These are phyloP conservation scores for Hemileccinum rubropunctum DNA, from an alignment of 768 basidiomycete species.

Conservation along the genomic window DNA sequence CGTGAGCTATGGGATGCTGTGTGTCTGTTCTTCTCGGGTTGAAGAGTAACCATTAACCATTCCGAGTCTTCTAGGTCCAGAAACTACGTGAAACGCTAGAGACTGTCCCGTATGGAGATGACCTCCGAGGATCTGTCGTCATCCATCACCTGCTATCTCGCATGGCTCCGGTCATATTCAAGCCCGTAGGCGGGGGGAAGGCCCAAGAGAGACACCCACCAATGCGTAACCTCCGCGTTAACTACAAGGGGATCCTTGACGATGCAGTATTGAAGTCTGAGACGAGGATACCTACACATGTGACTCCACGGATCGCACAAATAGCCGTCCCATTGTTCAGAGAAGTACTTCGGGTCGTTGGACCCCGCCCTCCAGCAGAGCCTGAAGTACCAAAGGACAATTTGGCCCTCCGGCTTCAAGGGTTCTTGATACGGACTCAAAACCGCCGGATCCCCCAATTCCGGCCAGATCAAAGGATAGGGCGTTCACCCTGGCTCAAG, in stretches of 20 bases:
- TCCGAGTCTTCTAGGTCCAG: constrained; percentile 16
- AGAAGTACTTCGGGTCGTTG: constrained; percentile 55
- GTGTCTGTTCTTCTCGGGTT: neutral
- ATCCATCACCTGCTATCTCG: constrained; percentile 18
- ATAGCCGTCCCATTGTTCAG: constrained; percentile 52
- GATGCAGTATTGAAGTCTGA: constrained; percentile 47
- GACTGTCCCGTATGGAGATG: constrained; percentile 17
- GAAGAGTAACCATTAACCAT: neutral
- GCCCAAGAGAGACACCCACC: neutral
- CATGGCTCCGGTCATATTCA: constrained; percentile 12
- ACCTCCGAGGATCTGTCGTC: constrained; percentile 18
- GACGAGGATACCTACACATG: constrained; percentile 54
- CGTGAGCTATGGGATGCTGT: constrained; percentile 29
- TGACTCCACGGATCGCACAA: constrained; percentile 57
- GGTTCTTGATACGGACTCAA: constrained; percentile 21
- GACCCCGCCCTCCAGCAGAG: constrained; percentile 32
- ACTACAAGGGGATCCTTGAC: constrained; percentile 46
- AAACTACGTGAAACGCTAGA: constrained; percentile 22
- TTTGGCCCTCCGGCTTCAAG: constrained; percentile 17
- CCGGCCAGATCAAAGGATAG: constrained; percentile 34
- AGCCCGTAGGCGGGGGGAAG: constrained; percentile 3
- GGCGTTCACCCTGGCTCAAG: constrained; percentile 35
- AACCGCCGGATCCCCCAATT: constrained; percentile 15
- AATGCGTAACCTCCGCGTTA: neutral
- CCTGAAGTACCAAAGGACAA: constrained; percentile 9